Evolutionary conservation across 768 basidiomycete species (phyloP).

Genomic region (Hemileccinum impolitum): DNA sequence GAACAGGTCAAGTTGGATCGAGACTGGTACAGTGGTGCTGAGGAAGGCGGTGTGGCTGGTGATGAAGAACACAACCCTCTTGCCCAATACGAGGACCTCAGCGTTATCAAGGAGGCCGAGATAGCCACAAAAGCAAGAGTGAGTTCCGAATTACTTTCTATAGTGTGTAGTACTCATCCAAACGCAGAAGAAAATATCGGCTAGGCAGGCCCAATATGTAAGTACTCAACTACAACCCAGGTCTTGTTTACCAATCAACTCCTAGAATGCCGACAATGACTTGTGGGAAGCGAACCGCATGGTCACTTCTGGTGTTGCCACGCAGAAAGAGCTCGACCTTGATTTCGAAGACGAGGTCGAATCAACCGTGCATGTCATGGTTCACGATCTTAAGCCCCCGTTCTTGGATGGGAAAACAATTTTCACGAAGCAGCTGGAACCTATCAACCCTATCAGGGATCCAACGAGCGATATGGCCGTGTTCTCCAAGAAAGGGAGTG

Average conservation of each 20-base stretch:
- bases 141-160: slow-evolving; percentile 21
- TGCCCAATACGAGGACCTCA: slow-evolving; percentile 88
- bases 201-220: slow-evolving; percentile 94
- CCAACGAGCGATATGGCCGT: slow-evolving; percentile 91
- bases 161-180: slow-evolving; percentile 10
- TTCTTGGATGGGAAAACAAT: slow-evolving; percentile 96
- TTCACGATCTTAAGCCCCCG: slow-evolving; percentile 95
- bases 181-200: slow-evolving; percentile 79
- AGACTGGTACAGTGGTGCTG: slow-evolving; percentile 94
- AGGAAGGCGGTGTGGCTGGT: slow-evolving; percentile 80
- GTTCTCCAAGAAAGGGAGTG: slow-evolving; percentile 96
- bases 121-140: slow-evolving; percentile 74
- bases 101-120: slow-evolving; percentile 63
- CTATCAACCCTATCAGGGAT: slow-evolving; percentile 95
- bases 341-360: slow-evolving; percentile 97
- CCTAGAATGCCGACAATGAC: slow-evolving; percentile 94
- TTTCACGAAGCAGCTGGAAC: slow-evolving; percentile 94
- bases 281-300: slow-evolving; percentile 99
- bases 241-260: slow-evolving; percentile 16
- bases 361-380: slow-evolving; percentile 95
- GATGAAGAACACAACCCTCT: slow-evolving; percentile 94
- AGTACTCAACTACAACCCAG: slow-evolving; percentile 26
- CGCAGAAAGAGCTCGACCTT: slow-evolving; percentile 80
- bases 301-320: slow-evolving; percentile 92
- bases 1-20: slow-evolving; percentile 89